Evolutionary conservation across 179 eudicot genomes (phyloP).

Genomic region (Beta lomatogona): DNA sequence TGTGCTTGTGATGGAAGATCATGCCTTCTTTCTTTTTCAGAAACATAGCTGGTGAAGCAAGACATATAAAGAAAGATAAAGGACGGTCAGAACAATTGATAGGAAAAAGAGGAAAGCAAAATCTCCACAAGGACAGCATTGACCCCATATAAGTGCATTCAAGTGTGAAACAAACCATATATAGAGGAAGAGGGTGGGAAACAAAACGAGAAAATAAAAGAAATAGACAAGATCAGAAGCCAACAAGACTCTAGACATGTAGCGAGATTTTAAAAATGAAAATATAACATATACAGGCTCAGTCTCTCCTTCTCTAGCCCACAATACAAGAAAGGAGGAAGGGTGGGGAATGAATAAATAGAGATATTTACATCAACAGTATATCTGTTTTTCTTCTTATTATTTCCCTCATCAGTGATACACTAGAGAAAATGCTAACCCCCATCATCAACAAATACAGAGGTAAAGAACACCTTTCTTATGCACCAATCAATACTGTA

Average conservation of each 20-base stretch:
- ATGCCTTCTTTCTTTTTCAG: conserved; percentile 80
- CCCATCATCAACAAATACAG: neutral
- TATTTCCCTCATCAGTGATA: neutral
- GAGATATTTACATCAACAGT: neutral
- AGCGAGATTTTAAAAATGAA: neutral
- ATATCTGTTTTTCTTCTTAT: too few species aligned
- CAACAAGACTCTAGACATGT: neutral
- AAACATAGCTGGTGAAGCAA: conserved; percentile 70
- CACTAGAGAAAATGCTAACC: neutral
- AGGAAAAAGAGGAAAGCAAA: neutral
- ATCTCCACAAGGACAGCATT: neutral
- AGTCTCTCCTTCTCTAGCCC: neutral
- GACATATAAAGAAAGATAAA: conserved; percentile 3
- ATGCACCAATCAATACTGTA: neutral
- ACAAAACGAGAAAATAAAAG: neutral
- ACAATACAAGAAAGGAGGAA: neutral
- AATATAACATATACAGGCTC: neutral
- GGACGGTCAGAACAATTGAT: neutral
- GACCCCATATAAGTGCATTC: neutral
- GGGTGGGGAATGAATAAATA: neutral
- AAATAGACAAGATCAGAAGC: neutral
- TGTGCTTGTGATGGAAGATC: conserved; percentile 88
- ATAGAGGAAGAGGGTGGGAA: neutral
- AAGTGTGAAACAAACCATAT: neutral
- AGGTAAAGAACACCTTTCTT: neutral